Base-by-base conservation (phyloP, 2,329 filamentous ascomycete species). In the Aaosphaeria arxii region DNA sequence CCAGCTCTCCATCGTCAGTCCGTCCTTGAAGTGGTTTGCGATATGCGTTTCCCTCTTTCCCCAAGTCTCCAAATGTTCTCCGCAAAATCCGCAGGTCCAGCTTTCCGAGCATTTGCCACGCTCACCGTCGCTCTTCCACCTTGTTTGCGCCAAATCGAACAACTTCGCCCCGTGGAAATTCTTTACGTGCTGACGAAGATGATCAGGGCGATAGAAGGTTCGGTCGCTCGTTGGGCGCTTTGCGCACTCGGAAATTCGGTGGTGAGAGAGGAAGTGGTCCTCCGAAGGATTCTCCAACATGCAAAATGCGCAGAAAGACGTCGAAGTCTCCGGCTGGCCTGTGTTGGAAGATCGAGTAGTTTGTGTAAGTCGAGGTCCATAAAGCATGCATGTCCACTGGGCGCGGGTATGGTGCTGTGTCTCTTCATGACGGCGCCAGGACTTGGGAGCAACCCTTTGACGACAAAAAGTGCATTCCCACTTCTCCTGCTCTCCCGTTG, bases 391-490 rank as follows among this genome's bases (percentile, higher is more conserved):
- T 4, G 62, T 70, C 64, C 64, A 70, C 38, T 64, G 58, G 6
- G 59, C 46, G 31, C 65, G 64, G 5, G 62, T 63, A 6, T 61
- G 57, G 32, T 70, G 66, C 43, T 70, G 65, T 6, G 66, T 69
- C 40, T 70, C 66, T 43, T 70, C 66, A 43, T 70, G 66, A 11
- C 66, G 63, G 11, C 64, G 59, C 66, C 66, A 69, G 11, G 66
- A 68, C 39, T 69, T 70, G 1, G 64, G 60, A 11, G 61, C 58
- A 3, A 70, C 49, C 2, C 47, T 48, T 17, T 53, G 52, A 7
- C 46, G 51, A 42, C 66, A 70, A 43, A 69, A 70, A 7, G 66
- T 70, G 41, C 66, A 69, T 42, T 68, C 64, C 65, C 65, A 70
- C 40, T 45, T 62, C 36, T 61, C 56, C 31, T 60, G 50, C 6